Evolutionary conservation across 306 rosid species (phyloP).

Genomic region (Mucuna pruriens): DNA sequence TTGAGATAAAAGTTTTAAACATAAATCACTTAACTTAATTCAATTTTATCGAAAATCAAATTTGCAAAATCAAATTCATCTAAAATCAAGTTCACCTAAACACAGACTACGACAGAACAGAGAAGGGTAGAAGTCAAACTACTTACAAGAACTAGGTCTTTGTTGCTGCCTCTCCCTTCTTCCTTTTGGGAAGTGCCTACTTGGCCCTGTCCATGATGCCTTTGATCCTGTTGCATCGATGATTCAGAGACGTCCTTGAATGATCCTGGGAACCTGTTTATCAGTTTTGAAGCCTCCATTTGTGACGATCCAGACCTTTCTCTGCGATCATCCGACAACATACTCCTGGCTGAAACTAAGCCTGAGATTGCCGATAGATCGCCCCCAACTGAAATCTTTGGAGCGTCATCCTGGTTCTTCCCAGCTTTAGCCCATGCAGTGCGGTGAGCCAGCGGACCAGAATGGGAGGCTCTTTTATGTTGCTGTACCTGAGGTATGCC

Average conservation of each 20-base stretch:
- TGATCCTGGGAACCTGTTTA: conserved; percentile 84
- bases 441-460: conserved; percentile 92
- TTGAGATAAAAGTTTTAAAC: background rate
- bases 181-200: conserved; percentile 59
- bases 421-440: conserved; percentile 85
- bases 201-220: conserved; percentile 49
- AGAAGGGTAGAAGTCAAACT: conserved; percentile 11
- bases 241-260: conserved; percentile 85
- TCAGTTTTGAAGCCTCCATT: conserved; percentile 67
- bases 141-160: conserved; percentile 82
- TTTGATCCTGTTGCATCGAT: conserved; percentile 59
- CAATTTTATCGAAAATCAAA: background rate
- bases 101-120: background rate
- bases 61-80: background rate
- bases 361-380: conserved; percentile 73
- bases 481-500: conserved; percentile 53
- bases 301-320: conserved; percentile 79
- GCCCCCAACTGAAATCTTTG: conserved; percentile 73
- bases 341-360: conserved; percentile 80
- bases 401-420: conserved; percentile 78
- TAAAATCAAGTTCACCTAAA: background rate
- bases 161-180: conserved; percentile 64
- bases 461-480: conserved; percentile 95
- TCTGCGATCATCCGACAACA: conserved; percentile 78
- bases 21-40: background rate